Base-by-base conservation (phyloP, 2,329 filamentous ascomycete genomes). In the Pezicula carpinea region DNA sequence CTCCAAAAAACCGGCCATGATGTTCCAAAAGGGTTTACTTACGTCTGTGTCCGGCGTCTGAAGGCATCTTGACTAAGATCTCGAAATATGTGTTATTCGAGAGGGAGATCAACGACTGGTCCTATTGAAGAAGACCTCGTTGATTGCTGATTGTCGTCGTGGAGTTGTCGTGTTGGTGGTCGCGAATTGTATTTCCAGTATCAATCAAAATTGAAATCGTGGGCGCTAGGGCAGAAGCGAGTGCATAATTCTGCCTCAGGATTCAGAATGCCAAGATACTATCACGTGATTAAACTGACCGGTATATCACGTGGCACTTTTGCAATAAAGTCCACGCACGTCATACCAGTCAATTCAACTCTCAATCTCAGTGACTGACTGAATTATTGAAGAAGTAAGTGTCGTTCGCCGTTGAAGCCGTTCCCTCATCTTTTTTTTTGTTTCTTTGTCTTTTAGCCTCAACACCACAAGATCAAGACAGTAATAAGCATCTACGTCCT, bases 1-100 rank as follows among this genome's bases (percentile, higher is more conserved):
- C 29, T 31, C 17, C 23, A 22, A 31, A 31, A n/a, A n/a, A n/a
- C n/a, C n/a, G n/a, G n/a, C n/a, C n/a, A 8, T 15, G 5, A 15
- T 18, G 19, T 32, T 13, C 22, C 14, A 10, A 26, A 39, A 39
- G 29, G 54, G 52, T 56, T 17, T 60, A 87, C 87, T 87, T 76
- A 92, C 87, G 79, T 86, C 87, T 83, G 83, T 91, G 86, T 76
- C 87, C 87, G 70, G 85, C 79, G 82, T 89, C 86, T 69, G 87
- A 85, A 86, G 85, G 82, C 87, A 93, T 93, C 73, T 81, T 90
- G 84, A 75, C 74, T 74, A 69, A 65, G 64, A 58, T 72, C 64
- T 70, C 70, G 68, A 47, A 69, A 67, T 68, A 63, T 68, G 63
- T 61, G 64, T 61, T 61, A 66, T 62, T 64, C 59, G 63, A 68